phyloP scores from a whole-genome alignment of 2,329 filamentous ascomycete genomes.

The Plenodomus biglobosus region DNA sequence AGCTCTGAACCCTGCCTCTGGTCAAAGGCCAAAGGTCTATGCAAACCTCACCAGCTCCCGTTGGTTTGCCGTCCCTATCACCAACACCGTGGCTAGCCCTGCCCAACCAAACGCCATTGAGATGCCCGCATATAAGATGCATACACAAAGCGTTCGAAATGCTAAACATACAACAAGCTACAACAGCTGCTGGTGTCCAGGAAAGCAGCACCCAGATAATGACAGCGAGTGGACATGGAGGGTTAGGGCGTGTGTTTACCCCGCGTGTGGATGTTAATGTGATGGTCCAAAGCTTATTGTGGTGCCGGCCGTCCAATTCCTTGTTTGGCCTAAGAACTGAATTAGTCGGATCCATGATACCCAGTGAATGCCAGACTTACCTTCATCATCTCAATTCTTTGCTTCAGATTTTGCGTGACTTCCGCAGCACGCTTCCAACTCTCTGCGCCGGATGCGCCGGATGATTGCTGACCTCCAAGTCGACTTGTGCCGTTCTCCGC shows the following conservation, averaged over 20 bases:
- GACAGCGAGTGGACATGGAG: neutral
- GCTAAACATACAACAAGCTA: conserved; percentile 3
- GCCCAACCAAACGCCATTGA: conserved; percentile 11
- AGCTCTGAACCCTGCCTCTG: neutral
- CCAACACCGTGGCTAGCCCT: conserved; percentile 9
- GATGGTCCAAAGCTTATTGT: neutral
- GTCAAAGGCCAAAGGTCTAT: neutral
- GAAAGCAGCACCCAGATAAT: neutral
- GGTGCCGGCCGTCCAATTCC: conserved; percentile 36
- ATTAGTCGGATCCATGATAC: conserved; percentile 12
- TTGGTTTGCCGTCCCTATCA: conserved; percentile 5
- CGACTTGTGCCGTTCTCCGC: conserved; percentile 24
- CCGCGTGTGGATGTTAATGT: neutral
- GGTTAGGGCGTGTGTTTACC: too few species aligned
- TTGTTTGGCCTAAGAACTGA: conserved; percentile 40
- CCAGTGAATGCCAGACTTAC: conserved; percentile 43
- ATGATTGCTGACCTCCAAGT: conserved; percentile 33
- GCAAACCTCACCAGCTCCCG: conserved; percentile 1
- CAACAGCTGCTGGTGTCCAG: conserved; percentile 3
- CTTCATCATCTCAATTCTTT: conserved; percentile 99
- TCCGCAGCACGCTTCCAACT: conserved; percentile 97
- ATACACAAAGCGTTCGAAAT: conserved; percentile 5
- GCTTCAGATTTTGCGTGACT: conserved; percentile 96
- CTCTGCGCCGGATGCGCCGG: conserved; percentile 57
- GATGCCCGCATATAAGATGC: conserved; percentile 14